These are phyloP conservation scores for Mrakia gelida DNA, from an alignment of 768 basidiomycete genomes.

Conservation along the genomic window DNA sequence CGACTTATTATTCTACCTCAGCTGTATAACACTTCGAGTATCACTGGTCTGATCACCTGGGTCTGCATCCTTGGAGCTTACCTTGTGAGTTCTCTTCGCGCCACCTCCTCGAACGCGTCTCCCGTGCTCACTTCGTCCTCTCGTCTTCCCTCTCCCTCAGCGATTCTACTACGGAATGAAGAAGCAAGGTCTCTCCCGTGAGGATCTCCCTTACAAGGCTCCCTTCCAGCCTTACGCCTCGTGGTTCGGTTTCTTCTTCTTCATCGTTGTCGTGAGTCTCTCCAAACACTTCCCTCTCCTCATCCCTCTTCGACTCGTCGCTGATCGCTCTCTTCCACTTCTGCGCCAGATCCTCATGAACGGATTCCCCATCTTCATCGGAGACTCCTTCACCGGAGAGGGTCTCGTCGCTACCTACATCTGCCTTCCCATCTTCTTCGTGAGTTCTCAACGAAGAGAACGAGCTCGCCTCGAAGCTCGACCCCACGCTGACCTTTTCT, in stretches of 20 bases:
- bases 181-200: slow-evolving; percentile 16
- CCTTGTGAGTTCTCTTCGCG: neutral
- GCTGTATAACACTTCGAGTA: slow-evolving; percentile 43
- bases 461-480: too few species aligned
- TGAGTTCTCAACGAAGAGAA: neutral
- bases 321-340: neutral
- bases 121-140: slow-evolving; percentile 9
- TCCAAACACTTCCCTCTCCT: neutral
- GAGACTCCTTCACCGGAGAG: slow-evolving; percentile 35
- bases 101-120: too few species aligned
- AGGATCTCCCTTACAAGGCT: slow-evolving; percentile 31
- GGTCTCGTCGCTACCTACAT: slow-evolving; percentile 38
- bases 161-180: slow-evolving; percentile 31
- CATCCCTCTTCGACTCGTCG: neutral
- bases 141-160: slow-evolving; percentile 11
- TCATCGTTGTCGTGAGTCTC: slow-evolving; percentile 32
- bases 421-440: slow-evolving; percentile 35
- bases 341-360: slow-evolving; percentile 34
- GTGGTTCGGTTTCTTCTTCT: slow-evolving; percentile 34
- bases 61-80: slow-evolving; percentile 15
- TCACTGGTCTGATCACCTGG: slow-evolving; percentile 40
- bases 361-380: slow-evolving; percentile 41
- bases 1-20: too few species aligned
- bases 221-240: slow-evolving; percentile 36
- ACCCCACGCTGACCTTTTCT: too few species aligned